Evolutionary conservation across 805 yeast species (phyloP).

Genomic region (Pichia manshurica): DNA sequence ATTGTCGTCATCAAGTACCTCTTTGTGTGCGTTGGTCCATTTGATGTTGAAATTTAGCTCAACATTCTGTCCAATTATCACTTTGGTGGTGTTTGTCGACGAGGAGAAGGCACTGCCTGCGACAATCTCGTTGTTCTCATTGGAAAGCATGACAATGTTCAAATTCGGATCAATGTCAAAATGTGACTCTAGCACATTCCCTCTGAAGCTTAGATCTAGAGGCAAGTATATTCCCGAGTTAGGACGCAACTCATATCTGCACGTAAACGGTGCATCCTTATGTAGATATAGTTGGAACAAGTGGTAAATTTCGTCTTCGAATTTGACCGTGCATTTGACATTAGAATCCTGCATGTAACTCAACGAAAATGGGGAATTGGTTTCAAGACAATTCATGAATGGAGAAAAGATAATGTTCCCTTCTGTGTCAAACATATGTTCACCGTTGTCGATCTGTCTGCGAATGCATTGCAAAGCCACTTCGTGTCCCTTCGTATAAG

Average conservation of each 20-base stretch:
- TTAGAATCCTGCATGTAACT: constrained; percentile 47
- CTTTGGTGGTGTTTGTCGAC: constrained; percentile 54
- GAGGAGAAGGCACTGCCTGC: constrained; percentile 56
- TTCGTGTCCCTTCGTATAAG: constrained; percentile 33
- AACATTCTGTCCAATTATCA: constrained; percentile 60
- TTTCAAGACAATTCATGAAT: constrained; percentile 62
- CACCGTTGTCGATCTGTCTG: constrained; percentile 70
- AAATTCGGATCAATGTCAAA: constrained; percentile 56
- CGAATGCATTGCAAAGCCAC: constrained; percentile 55
- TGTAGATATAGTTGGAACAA: constrained; percentile 70
- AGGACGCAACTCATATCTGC: constrained; percentile 50
- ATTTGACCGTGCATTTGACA: constrained; percentile 52
- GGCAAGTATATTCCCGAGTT: constrained; percentile 48
- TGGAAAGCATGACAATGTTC: constrained; percentile 43
- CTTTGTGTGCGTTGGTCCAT: constrained; percentile 37
- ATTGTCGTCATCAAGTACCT: not conserved
- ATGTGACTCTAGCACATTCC: constrained; percentile 61
- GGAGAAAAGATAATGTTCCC: constrained; percentile 50
- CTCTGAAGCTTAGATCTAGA: constrained; percentile 57
- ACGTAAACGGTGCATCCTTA: constrained; percentile 70
- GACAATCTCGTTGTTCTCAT: constrained; percentile 33
- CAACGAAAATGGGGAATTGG: constrained; percentile 53
- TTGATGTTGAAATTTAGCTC: constrained; percentile 51
- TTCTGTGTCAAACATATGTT: constrained; percentile 63
- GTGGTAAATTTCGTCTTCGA: constrained; percentile 64